Evolutionary conservation across 257 asterid genomes (phyloP).

Genomic region (Penstemon eatonii): DNA sequence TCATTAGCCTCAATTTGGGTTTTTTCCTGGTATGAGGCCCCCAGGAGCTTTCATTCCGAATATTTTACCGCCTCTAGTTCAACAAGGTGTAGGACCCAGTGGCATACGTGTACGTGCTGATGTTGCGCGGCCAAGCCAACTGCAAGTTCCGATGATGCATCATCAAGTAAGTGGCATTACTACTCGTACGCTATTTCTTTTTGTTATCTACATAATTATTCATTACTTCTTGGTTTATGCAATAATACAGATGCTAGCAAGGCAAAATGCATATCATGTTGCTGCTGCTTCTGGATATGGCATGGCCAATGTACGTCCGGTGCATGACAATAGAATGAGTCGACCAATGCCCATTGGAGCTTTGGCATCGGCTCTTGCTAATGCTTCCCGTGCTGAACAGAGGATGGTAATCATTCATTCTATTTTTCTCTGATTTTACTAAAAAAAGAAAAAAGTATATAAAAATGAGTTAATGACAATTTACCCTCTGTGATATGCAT

Average conservation of each 20-base stretch:
- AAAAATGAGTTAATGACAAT: not conserved
- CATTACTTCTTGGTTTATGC: not conserved
- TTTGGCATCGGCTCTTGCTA: slow-evolving; percentile 55
- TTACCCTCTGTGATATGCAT: not conserved
- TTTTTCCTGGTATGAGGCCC: too few species aligned
- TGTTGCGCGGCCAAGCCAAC: slow-evolving; percentile 46
- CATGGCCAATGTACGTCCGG: slow-evolving; percentile 39
- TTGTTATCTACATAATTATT: not conserved
- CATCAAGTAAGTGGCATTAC: slow-evolving; percentile 37
- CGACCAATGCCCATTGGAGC: slow-evolving; percentile 47
- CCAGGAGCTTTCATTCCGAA: too few species aligned
- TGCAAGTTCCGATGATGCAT: slow-evolving; percentile 44
- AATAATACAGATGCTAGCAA: slow-evolving; percentile 29
- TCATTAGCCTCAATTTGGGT: slow-evolving; percentile 32
- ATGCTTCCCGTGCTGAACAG: slow-evolving; percentile 51
- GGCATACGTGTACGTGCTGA: slow-evolving; percentile 10
- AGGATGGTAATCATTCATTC: slow-evolving; percentile 41
- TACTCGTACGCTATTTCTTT: not conserved
- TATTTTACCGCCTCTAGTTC: too few species aligned
- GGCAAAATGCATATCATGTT: slow-evolving; percentile 41
- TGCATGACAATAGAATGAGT: slow-evolving; percentile 33
- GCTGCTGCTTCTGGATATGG: slow-evolving; percentile 42
- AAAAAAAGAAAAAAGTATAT: not conserved
- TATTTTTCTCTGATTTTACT: not conserved
- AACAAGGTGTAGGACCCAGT: too few species aligned